phyloP scores from a whole-genome alignment of 2,329 filamentous ascomycete genomes.

The Gyromitra esculenta region DNA sequence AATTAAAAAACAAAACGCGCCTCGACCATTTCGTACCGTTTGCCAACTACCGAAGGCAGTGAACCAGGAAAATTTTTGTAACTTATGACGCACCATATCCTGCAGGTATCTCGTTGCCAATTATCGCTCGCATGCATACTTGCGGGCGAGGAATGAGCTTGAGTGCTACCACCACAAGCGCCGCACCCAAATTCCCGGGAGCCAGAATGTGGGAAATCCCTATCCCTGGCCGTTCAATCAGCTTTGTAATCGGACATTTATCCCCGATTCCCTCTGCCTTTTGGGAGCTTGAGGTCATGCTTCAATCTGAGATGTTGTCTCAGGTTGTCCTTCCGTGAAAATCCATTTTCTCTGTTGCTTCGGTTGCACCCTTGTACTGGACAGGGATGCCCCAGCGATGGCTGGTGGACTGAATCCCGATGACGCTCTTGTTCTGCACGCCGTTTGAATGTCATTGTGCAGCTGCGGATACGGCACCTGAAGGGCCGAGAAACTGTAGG shows the following conservation, averaged over 20 bases:
- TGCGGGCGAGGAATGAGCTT: not conserved
- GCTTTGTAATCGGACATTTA: not conserved
- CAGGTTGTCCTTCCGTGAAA: constrained; percentile 39
- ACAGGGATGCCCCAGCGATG: constrained; percentile 11
- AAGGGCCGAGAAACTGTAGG: not conserved
- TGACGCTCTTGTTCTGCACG: constrained; percentile 36
- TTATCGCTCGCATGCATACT: too few relatives aligned
- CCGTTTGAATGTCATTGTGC: constrained; percentile 12
- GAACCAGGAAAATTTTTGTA: not conserved
- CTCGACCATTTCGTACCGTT: not conserved
- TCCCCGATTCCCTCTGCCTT: constrained; percentile 15
- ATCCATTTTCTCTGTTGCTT: not conserved
- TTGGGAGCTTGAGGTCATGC: constrained; percentile 30
- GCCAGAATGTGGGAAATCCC: not conserved
- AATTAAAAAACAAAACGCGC: not conserved
- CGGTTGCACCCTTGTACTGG: constrained; percentile 29
- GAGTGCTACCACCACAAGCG: not conserved
- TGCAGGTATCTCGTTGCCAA: not conserved
- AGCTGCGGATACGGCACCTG: constrained; percentile 11
- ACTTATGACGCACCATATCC: constrained; percentile 2
- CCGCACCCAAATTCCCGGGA: not conserved
- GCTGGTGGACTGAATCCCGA: constrained; percentile 25
- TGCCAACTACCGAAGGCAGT: not conserved
- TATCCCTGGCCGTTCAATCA: not conserved
- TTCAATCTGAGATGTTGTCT: constrained; percentile 42